Base-by-base conservation (phyloP, 164 flowering plant species). In the Umbilicus rupestris region DNA sequence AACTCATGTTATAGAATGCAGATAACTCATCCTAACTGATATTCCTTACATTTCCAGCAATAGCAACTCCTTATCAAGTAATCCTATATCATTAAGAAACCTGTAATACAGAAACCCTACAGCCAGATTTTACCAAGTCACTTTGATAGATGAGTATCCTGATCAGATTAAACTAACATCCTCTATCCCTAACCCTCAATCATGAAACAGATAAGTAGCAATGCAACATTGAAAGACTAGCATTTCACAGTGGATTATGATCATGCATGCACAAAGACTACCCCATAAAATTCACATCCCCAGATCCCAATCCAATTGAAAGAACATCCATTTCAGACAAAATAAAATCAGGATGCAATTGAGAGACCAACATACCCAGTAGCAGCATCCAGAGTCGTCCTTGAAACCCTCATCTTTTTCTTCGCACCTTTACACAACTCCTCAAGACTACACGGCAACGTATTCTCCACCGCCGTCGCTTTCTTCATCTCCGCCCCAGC, bases 351-450 rank as follows among this genome's bases (percentile, higher is more conserved):
- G 62, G 26, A 5, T 35, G 59, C 52, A 41, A 50, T 14, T 39
- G 4, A 22, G 31, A 63, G 42, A 7, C 44, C 1, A 26, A 68
- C 82, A 55, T 82, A 90, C 96, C 96, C 93, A 31, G 74, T 64
- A 44, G 72, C 33, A 44, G 73, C 26, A 69, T 87, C 92, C 10
- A 26, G 22, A 39, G 87, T 71, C 10, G 65, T 73, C 62, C 90
- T 72, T 0, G 87, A 86, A 69, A 90, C 82, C 79, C 74, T 76
- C 86, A 87, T 85, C 81, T 85, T 87, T 82, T 78, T 81, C 76
- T 77, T 83, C 8, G 74, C 76, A 29, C 92, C 92, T 33, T 77
- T 81, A 62, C 74, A 87, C 20, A 87, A 77, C 39, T 87, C 89
- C 79, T 85, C 89, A 74, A 85, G 72, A 66, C 75, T 80, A 72